Percentiles rank a stretch among this genome's conserved stretches.
These are phyloP conservation scores for Shiraia sp. DNA, from an alignment of 2,329 filamentous ascomycete genomes.

Conservation along the genomic window DNA sequence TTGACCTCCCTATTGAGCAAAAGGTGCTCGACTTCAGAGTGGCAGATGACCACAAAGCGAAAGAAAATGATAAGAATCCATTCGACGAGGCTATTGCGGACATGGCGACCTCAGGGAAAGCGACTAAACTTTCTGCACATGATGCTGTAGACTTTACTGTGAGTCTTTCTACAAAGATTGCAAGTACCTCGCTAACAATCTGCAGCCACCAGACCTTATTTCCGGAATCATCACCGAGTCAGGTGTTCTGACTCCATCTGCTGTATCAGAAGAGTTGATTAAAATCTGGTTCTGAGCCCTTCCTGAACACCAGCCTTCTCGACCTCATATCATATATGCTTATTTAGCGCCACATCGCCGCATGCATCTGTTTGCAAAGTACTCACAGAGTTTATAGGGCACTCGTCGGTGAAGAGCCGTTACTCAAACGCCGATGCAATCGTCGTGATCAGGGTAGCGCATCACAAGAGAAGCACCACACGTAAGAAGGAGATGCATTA, in stretches of 20 bases:
- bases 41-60: conserved; percentile 42
- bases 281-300: conserved; percentile 58
- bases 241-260: conserved; percentile 70
- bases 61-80: conserved; percentile 44
- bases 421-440: conserved; percentile 8
- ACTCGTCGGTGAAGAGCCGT: conserved; percentile 8
- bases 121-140: conserved; percentile 32
- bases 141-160: conserved; percentile 73
- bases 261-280: conserved; percentile 72
- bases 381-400: conserved; percentile 15
- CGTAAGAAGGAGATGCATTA: conserved; percentile 11
- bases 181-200: conserved; percentile 4
- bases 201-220: conserved; percentile 68
- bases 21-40: conserved; percentile 74
- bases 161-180: conserved; percentile 24
- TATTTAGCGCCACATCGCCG: neutral
- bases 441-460: conserved; percentile 13
- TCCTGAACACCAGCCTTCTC: conserved; percentile 10
- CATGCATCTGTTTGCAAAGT: conserved; percentile 1
- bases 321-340: conserved; percentile 7
- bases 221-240: conserved; percentile 76
- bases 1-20: conserved; percentile 80
- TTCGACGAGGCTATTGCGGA: conserved; percentile 47
- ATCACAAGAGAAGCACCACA: conserved; percentile 12
- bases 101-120: conserved; percentile 31